Evolutionary conservation across 2,329 filamentous ascomycete genomes (phyloP), one percentile per base, ranked within the genome.

Genomic region (Cordyceps pruinosa): DNA sequence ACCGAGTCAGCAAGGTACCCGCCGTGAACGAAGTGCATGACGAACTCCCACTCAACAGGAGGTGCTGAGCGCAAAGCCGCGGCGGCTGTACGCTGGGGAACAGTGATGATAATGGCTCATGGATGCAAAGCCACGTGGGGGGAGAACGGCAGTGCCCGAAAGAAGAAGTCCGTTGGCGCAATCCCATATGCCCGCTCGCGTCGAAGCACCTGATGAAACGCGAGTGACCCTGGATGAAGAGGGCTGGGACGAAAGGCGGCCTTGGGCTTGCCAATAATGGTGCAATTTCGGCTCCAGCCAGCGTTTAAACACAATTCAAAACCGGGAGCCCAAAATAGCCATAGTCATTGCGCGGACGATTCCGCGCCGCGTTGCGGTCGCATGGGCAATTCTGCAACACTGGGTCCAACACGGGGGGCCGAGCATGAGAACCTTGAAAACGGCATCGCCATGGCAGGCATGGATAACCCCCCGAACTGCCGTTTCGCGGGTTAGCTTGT

Each of bases 341-440:
- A 47, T 3, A 21, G 6, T 30, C 7, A 55, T 46, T 46, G 51
- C 51, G 46, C 23, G 51, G 51, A 47, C 51, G 23, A 32, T 37
- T 34, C 41, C 25, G 51, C 42, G 35, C 39, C 42, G 51, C 17
- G 51, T 15, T 47, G 23, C 21, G 19, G 21, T 55, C 42, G 32
- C 28, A 53, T 55, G 32, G 51, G 39, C 12, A n/a, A 55, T 26
- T 55, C 51, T 55, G 51, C 51, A 55, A 55, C 51, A 55, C 51
- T 55, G 51, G 51, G 51, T 39, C 51, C 51, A 55, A 55, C 51
- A 55, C 51, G 42, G 51, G 51, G 42, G 49, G 51, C 42, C 34
- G 42, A 39, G 52, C 52, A 55, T 54, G 13, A 39, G 52, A 55
- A 55, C 52, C 44, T 55, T 47, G 52, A 47, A 55, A 46, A 55